Evolutionary conservation across 768 basidiomycete genomes (phyloP).

Genomic region (Cystobasidium ongulense): DNA sequence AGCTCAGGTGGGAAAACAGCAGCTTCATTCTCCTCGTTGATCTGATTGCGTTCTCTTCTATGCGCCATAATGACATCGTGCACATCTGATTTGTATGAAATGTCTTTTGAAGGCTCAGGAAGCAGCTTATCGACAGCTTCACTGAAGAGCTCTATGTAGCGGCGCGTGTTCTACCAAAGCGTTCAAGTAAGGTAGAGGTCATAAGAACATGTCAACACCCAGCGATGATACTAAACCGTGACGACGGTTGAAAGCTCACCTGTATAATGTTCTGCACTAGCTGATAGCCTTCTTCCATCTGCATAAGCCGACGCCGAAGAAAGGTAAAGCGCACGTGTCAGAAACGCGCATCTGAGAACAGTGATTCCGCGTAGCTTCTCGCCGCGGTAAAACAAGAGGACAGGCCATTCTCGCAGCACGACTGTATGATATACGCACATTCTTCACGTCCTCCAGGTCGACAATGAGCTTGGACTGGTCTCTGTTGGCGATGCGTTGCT

Average conservation of each 20-base stretch:
- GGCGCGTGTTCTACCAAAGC: slow-evolving; percentile 42
- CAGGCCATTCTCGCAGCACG: background rate
- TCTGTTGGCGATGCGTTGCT: slow-evolving; percentile 90
- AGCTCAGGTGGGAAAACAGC: slow-evolving; percentile 82
- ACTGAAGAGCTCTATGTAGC: slow-evolving; percentile 80
- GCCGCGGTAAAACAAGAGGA: background rate
- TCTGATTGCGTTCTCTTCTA: slow-evolving; percentile 75
- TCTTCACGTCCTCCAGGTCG: slow-evolving; percentile 76
- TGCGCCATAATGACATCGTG: slow-evolving; percentile 95
- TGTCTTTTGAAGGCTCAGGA: slow-evolving; percentile 79
- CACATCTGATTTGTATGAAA: slow-evolving; percentile 83
- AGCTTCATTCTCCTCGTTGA: slow-evolving; percentile 61
- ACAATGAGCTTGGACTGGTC: slow-evolving; percentile 81
- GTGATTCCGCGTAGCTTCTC: background rate
- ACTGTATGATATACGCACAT: slow-evolving; percentile 50
- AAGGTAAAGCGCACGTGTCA: background rate
- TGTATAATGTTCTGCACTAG: slow-evolving; percentile 30
- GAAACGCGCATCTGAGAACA: background rate
- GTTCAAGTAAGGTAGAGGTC: background rate
- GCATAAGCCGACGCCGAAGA: too few relatives aligned
- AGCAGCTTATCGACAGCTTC: slow-evolving; percentile 83
- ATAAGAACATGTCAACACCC: background rate
- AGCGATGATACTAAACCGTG: too few relatives aligned
- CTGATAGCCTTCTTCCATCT: slow-evolving; percentile 24
- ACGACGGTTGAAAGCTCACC: background rate